Evolutionary conservation across 495 filamentous ascomycete species (phyloP), one percentile per base, ranked within the genome.

Genomic region (Annulohypoxylon nitens): DNA sequence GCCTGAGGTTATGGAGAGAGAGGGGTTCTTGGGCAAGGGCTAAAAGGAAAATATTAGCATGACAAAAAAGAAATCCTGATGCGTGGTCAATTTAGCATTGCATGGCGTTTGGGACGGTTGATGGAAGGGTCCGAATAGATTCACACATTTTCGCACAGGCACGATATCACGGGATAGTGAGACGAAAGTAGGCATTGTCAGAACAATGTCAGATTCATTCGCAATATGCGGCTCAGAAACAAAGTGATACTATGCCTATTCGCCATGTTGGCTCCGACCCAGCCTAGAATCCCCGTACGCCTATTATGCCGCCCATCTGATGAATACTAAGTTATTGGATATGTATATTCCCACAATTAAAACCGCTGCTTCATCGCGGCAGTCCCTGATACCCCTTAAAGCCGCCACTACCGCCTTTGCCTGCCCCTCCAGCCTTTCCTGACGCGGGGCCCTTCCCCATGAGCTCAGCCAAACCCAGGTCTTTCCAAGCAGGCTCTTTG

Each of bases 1-100:
- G 64, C 88, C 90, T 57, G 91, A 91, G 77, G 94, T 97, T 34
- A 86, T 98, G 84, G 94, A 98, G 85, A 83, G 96, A 80, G 96
- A 98, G 88, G 91, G 91, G 73, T 82, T 82, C 73, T 78, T 88
- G 50, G 84, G 78, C 39, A 85, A 83, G 76, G 78, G 78, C 12
- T 82, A 61, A 75, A 3, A 11, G 1, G 8, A 11, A 3, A 65
- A 9, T 20, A 11, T 1, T 3, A 14, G 23, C 16, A 25, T 14
- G 18, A 11, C 58, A 48, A 37, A 34, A 36, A 20, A 16, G 55
- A 39, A 45, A 20, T 23, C 20, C 20, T 45, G 55, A 43, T 36
- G 64, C 14, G 26, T 66, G 33, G 7, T 48, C 39, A 18, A 64
- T 41, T 48, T 59, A 60, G 69, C 75, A 79, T 79, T 71, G 76